A percentile compares a stretch with the other conserved stretches of the same genome.
These are phyloP conservation scores for Arthroderma uncinatum DNA, from an alignment of 2,329 filamentous ascomycete species.

Conservation along the genomic window DNA sequence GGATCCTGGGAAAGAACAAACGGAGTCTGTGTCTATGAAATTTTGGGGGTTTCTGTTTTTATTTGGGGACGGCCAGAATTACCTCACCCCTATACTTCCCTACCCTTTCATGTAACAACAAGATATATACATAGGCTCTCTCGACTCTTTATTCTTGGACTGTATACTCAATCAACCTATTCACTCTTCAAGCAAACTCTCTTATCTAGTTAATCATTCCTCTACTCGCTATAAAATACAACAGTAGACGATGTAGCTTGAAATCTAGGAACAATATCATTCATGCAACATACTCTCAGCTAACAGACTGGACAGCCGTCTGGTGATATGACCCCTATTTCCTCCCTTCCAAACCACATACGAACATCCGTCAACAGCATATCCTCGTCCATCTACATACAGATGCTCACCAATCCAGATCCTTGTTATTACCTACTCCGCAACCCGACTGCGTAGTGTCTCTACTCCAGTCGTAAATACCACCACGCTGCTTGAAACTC, in stretches of 20 bases:
- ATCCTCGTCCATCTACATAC: not conserved
- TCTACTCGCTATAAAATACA: not conserved
- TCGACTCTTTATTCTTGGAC: conserved; percentile 10
- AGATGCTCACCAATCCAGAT: not conserved
- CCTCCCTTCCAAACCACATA: no score
- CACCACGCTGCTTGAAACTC: conserved; percentile 36
- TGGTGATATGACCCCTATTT: no score
- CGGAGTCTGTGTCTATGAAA: conserved; percentile 13
- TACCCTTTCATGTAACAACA: conserved; percentile 5
- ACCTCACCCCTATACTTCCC: not conserved
- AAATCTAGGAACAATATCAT: no score
- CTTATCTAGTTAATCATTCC: not conserved
- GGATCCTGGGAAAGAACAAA: conserved; percentile 10
- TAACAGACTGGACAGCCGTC: no score
- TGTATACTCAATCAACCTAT: not conserved
- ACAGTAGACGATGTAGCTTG: no score
- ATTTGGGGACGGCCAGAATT: not conserved
- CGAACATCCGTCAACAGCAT: no score
- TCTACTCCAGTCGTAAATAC: conserved; percentile 39
- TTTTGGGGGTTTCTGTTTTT: conserved; percentile 11
- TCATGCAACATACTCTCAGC: no score
- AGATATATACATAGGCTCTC: conserved; percentile 12
- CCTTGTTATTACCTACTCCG: not conserved
- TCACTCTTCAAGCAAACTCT: not conserved
- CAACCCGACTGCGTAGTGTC: not conserved